Evolutionary conservation across 2,329 filamentous ascomycete genomes (phyloP), one percentile per base, ranked within the genome.

Genomic region (Botrytis elliptica): DNA sequence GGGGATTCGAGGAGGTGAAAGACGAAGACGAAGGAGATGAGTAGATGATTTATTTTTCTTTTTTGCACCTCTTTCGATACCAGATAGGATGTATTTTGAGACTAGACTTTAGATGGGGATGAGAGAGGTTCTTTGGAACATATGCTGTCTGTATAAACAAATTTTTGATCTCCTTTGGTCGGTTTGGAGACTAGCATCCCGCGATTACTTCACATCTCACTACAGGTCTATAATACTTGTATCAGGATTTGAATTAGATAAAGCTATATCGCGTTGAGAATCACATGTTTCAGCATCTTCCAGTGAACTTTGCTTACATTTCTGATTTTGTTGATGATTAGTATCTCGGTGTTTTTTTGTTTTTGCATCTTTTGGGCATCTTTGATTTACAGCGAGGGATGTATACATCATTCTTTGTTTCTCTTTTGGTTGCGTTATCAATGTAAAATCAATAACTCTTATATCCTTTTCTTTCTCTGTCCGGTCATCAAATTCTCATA

Each of bases 201-300:
- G 14, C 14, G 14, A 29, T 29, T 18, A 57, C 1, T 57, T 57
- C 14, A 29, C 4, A 57, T 4, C 52, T 57, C 16, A 29, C n/a
- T 18, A 8, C 7, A 16, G 3, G 10, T 29, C 5, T 3, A 3
- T 6, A 16, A 16, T 29, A 2, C 52, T 4, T 16, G 6, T 2
- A 55, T 29, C 14, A 14, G 12, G 12, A 4, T 29, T 3, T 3
- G 7, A 16, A 29, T 18, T 18, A 8, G 2, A 55, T 16, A 18
- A 29, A 29, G 6, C 25, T 29, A 29, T 16, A 3, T 55, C 6
- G 12, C 3, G 6, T n/a, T 4, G 49, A 29, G 6, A 55, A 29
- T 7, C 5, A 3, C 7, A 18, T 16, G 14, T 55, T 29, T 16
- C 52, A 57, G 52, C 14, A 29, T 18, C n/a, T 57, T 57, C n/a